Evolutionary conservation across 2,329 filamentous ascomycete species (phyloP).

Genomic region (Herpotrichia juniperi): DNA sequence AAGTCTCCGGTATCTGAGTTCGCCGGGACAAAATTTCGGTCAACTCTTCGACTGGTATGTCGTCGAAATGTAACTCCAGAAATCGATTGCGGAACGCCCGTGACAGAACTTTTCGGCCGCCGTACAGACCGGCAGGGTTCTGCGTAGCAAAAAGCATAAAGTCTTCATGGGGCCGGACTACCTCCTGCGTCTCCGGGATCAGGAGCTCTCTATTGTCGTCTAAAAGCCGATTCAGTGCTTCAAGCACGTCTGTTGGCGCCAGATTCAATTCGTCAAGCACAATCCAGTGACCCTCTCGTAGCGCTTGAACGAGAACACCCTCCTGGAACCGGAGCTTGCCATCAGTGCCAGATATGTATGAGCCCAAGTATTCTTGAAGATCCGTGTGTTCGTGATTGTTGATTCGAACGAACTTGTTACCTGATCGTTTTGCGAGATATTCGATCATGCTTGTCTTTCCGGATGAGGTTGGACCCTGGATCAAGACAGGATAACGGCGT

Average conservation of each 20-base stretch:
- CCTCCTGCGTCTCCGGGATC: conserved; percentile 94
- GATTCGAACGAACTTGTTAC: conserved; percentile 96
- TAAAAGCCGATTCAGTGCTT: conserved; percentile 91
- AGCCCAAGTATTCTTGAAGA: conserved; percentile 95
- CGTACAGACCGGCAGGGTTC: conserved; percentile 94
- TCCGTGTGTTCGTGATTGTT: conserved; percentile 99
- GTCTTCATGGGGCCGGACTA: conserved; percentile 88
- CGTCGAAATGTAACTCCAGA: conserved; percentile 94
- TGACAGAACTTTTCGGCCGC: conserved; percentile 90
- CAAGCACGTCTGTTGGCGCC: conserved; percentile 94
- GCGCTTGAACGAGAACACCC: conserved; percentile 87
- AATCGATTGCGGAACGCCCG: conserved; percentile 97
- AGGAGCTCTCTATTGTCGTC: conserved; percentile 96
- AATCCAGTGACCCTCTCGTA: conserved; percentile 95
- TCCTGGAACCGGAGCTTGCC: conserved; percentile 91
- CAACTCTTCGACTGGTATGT: conserved; percentile 94
- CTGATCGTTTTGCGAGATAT: conserved; percentile 93
- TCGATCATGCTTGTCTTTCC: conserved; percentile 99
- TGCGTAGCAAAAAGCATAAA: conserved; percentile 99
- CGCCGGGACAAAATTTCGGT: conserved; percentile 89
- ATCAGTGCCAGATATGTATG: conserved; percentile 84
- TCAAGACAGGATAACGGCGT: conserved; percentile 86
- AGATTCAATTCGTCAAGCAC: conserved; percentile 97
- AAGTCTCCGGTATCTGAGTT: conserved; percentile 87
- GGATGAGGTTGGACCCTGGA: conserved; percentile 95